A percentile compares a stretch with the other conserved stretches of the same genome.
These are phyloP conservation scores for Rhizoclosmatium sp. DNA, from an alignment of 192 early-diverging fungal genomes.

Conservation along the genomic window DNA sequence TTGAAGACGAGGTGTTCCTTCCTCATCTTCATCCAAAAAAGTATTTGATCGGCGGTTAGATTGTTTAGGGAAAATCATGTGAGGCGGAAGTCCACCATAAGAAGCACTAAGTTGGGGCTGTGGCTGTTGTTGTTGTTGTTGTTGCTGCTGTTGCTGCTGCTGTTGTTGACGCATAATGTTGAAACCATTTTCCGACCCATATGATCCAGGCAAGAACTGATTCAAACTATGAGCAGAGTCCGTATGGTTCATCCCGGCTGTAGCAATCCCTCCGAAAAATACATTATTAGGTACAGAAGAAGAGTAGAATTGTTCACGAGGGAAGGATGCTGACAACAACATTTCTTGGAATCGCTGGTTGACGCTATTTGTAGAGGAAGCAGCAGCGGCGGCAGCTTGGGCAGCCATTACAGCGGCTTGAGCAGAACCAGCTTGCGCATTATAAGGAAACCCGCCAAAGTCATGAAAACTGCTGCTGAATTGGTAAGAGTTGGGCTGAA, in stretches of 20 bases:
- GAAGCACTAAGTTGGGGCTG: slow-evolving; percentile 16
- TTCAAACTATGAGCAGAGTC: not conserved
- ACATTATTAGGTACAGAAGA: slow-evolving; percentile 29
- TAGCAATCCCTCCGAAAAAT: slow-evolving; percentile 20
- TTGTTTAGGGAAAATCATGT: slow-evolving; percentile 28
- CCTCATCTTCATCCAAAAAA: slow-evolving; percentile 2
- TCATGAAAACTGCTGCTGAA: slow-evolving; percentile 17
- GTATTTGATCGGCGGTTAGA: not conserved
- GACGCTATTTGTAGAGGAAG: not conserved
- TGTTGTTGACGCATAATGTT: not conserved
- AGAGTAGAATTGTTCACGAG: slow-evolving; percentile 26
- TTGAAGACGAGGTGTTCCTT: not conserved
- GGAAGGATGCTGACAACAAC: slow-evolving; percentile 23
- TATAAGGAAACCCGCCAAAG: slow-evolving; percentile 6
- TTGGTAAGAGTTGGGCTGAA: slow-evolving; percentile 13
- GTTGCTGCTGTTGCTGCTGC: slow-evolving; percentile 17
- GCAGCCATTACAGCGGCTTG: not conserved
- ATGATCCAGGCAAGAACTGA: slow-evolving; percentile 18
- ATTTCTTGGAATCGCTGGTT: slow-evolving; percentile 21
- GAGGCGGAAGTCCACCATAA: slow-evolving; percentile 18
- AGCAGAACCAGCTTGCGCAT: not conserved
- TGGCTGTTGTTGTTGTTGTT: not conserved
- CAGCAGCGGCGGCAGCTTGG: not conserved
- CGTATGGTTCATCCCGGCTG: not conserved
- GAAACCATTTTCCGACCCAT: slow-evolving; percentile 14